Conservation (phyloP, 176 grass and related monocot genomes). For the Zizania latifolia region DNA sequence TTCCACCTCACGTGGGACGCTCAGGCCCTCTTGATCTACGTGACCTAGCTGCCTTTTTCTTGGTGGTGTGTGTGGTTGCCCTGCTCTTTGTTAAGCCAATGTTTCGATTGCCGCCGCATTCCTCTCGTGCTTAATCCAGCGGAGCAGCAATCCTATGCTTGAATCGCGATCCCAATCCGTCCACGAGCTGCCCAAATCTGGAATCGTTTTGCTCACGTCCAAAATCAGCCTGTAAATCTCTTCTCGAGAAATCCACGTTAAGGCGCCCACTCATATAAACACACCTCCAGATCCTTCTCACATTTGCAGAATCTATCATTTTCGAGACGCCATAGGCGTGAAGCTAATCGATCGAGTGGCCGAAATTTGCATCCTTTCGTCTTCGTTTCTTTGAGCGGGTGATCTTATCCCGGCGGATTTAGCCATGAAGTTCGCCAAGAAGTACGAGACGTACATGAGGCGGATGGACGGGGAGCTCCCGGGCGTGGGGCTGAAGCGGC, state of each 20-base stretch:
- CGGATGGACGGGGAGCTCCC: conserved; percentile 61
- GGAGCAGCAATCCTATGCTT: background rate
- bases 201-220: background rate
- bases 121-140: background rate
- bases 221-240: background rate
- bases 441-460: conserved; percentile 78
- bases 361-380: background rate
- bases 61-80: background rate
- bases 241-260: background rate
- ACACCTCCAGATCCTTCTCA: background rate
- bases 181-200: background rate
- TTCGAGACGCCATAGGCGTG: background rate
- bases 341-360: background rate
- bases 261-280: background rate
- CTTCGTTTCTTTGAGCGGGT: background rate
- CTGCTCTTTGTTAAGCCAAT: too few species aligned
- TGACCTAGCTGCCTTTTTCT: too few species aligned
- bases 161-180: too few species aligned
- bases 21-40: background rate
- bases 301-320: background rate
- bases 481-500: conserved; percentile 62
- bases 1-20: background rate
- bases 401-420: background rate
- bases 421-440: conserved; percentile 85
- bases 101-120: background rate